These are phyloP conservation scores for Macroventuria anomochaeta DNA, from an alignment of 2,329 filamentous ascomycete species.

Conservation along the genomic window DNA sequence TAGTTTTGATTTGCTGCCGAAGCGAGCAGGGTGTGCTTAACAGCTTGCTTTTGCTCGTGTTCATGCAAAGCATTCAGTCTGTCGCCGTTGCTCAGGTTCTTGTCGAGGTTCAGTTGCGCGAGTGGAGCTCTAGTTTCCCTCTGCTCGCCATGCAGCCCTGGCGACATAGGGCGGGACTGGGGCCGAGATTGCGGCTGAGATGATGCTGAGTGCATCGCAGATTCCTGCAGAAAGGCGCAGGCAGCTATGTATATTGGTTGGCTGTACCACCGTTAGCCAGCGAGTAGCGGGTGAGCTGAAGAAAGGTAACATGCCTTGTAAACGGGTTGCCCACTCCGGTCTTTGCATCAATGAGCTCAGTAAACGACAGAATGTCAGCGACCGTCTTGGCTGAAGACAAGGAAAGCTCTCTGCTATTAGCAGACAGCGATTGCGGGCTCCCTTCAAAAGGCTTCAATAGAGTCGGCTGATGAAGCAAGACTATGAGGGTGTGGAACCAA, in stretches of 20 bases:
- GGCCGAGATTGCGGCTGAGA: slow-evolving; percentile 69
- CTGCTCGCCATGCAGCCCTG: slow-evolving; percentile 4
- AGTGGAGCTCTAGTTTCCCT: slow-evolving; percentile 3
- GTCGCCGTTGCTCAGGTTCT: slow-evolving; percentile 19
- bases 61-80: slow-evolving; percentile 26
- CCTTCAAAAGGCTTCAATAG: slow-evolving; percentile 78
- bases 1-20: slow-evolving; percentile 87
- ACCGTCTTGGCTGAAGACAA: slow-evolving; percentile 94
- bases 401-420: slow-evolving; percentile 79
- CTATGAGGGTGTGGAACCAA: slow-evolving; percentile 88
- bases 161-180: slow-evolving; percentile 11
- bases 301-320: slow-evolving; percentile 56
- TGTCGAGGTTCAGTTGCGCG: slow-evolving; percentile 6
- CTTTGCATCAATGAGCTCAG: slow-evolving; percentile 82
- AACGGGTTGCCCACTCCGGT: slow-evolving; percentile 89
- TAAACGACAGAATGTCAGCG: slow-evolving; percentile 85
- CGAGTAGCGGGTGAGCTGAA: not conserved
- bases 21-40: slow-evolving; percentile 77
- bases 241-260: slow-evolving; percentile 92
- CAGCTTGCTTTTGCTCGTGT: slow-evolving; percentile 53
- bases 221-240: slow-evolving; percentile 86
- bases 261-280: slow-evolving; percentile 51
- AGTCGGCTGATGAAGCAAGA: slow-evolving; percentile 83
- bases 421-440: slow-evolving; percentile 72
- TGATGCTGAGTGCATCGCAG: slow-evolving; percentile 70